These are phyloP conservation scores for Penicillium sp. DNA, from an alignment of 2,329 filamentous ascomycete species.

Conservation along the genomic window DNA sequence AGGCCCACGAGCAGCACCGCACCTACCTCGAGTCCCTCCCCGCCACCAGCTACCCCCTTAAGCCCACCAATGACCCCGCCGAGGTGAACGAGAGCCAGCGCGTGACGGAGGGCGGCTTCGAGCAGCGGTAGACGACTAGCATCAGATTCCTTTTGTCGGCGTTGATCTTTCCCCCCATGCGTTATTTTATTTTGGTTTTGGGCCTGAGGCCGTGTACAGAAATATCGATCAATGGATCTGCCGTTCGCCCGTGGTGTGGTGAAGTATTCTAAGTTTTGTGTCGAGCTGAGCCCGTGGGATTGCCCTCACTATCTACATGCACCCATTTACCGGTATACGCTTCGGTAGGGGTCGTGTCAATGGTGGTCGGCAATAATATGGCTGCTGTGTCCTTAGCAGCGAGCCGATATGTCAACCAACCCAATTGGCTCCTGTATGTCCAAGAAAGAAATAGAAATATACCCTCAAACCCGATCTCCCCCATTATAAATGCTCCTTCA, in stretches of 20 bases:
- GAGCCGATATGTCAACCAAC: not conserved
- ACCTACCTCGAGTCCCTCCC: slow-evolving; percentile 80
- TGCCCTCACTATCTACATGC: slow-evolving; percentile 2
- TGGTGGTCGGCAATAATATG: not conserved
- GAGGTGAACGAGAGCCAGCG: slow-evolving; percentile 61
- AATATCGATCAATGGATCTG: slow-evolving; percentile 37
- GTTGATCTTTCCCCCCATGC: slow-evolving; percentile 33
- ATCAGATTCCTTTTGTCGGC: slow-evolving; percentile 36
- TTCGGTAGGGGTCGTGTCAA: not conserved
- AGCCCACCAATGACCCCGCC: slow-evolving; percentile 59
- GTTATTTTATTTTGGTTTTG: slow-evolving; percentile 28
- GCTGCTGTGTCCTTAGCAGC: not conserved
- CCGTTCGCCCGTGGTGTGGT: slow-evolving; percentile 15
- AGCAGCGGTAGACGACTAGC: slow-evolving; percentile 56
- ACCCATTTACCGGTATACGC: not conserved
- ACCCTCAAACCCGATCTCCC: not conserved
- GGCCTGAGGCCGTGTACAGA: slow-evolving; percentile 39
- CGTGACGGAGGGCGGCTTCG: slow-evolving; percentile 60
- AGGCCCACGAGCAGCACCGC: slow-evolving; percentile 91
- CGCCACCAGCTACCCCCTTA: slow-evolving; percentile 77
- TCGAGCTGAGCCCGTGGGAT: not conserved
- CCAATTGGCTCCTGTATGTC: not conserved
- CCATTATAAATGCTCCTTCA: slow-evolving; percentile 20
- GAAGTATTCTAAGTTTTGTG: not conserved
- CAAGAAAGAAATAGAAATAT: not conserved